Evolutionary conservation across 352 stramenopile species (phyloP).

Genomic region (Globisporangium nunn): DNA sequence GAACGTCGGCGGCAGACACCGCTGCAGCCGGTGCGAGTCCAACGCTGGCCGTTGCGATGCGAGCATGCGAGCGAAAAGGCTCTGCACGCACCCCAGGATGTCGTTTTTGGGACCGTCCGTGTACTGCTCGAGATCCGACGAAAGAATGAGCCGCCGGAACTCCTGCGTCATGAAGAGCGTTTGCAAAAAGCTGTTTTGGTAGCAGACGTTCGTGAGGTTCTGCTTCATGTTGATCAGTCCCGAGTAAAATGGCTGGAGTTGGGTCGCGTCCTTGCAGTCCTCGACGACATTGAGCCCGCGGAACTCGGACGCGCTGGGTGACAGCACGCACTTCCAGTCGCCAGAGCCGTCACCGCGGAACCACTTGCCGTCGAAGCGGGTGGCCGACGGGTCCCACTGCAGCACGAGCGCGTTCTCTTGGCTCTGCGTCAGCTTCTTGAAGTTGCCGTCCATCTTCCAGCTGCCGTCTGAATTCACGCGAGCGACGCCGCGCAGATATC

Average conservation of each 20-base stretch:
- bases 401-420: slow-evolving; percentile 68
- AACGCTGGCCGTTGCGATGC: slow-evolving; percentile 61
- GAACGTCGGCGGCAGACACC: slow-evolving; percentile 64
- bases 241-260: slow-evolving; percentile 67
- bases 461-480: slow-evolving; percentile 33
- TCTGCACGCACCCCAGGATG: slow-evolving; percentile 56
- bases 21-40: slow-evolving; percentile 61
- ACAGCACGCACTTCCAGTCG: slow-evolving; percentile 66
- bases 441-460: slow-evolving; percentile 66
- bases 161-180: slow-evolving; percentile 83
- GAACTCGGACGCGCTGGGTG: slow-evolving; percentile 48
- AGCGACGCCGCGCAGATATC: slow-evolving; percentile 51
- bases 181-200: slow-evolving; percentile 88
- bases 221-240: slow-evolving; percentile 88
- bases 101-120: slow-evolving; percentile 19
- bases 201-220: slow-evolving; percentile 87
- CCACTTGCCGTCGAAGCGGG: slow-evolving; percentile 79
- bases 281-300: slow-evolving; percentile 46
- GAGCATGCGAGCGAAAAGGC: slow-evolving; percentile 67
- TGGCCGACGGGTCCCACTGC: slow-evolving; percentile 44
- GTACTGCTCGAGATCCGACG: slow-evolving; percentile 38
- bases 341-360: slow-evolving; percentile 77
- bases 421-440: slow-evolving; percentile 59
- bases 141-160: slow-evolving; percentile 72
- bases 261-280: slow-evolving; percentile 22